These are phyloP conservation scores for Geranomyces variabilis DNA, from an alignment of 192 early-diverging fungal genomes.

Conservation along the genomic window DNA sequence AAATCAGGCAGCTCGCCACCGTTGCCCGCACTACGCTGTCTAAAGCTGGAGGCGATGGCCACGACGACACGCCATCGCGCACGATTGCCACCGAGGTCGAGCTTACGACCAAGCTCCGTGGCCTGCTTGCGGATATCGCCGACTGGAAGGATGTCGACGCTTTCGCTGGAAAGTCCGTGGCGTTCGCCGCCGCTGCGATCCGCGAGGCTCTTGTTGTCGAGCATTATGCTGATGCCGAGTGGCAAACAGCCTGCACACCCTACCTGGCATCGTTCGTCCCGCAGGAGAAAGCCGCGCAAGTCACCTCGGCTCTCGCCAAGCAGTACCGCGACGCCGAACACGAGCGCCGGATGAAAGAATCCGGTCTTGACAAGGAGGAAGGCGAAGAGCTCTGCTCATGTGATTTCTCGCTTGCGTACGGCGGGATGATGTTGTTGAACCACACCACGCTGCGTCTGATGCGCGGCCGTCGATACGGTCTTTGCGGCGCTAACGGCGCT, in stretches of 20 bases:
- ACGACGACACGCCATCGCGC: constrained; percentile 10
- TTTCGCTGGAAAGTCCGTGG: constrained; percentile 33
- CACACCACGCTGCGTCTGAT: constrained; percentile 62
- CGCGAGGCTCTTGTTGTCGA: constrained; percentile 32
- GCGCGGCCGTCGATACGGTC: constrained; percentile 77
- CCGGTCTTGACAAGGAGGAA: constrained; percentile 49
- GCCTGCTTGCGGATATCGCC: constrained; percentile 24
- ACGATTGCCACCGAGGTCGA: constrained; percentile 20
- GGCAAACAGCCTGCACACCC: constrained; percentile 39
- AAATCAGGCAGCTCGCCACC: constrained; percentile 57
- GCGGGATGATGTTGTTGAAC: constrained; percentile 61
- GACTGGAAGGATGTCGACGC: constrained; percentile 37
- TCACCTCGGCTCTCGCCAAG: constrained; percentile 4
- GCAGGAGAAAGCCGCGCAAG: constrained; percentile 10
- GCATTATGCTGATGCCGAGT: constrained; percentile 32
- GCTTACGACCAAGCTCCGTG: constrained; percentile 22
- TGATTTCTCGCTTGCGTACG: constrained; percentile 61
- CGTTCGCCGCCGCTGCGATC: constrained; percentile 21
- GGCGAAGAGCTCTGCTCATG: constrained; percentile 61
- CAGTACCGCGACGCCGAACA: constrained; percentile 34
- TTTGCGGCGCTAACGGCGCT: constrained; percentile 80
- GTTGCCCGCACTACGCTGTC: constrained; percentile 67
- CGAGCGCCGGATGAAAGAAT: constrained; percentile 26
- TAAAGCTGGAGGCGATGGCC: constrained; percentile 49
- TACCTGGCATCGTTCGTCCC: constrained; percentile 37